Conservation (phyloP, 352 stramenopile species). For the Globisporangium ultimum region DNA sequence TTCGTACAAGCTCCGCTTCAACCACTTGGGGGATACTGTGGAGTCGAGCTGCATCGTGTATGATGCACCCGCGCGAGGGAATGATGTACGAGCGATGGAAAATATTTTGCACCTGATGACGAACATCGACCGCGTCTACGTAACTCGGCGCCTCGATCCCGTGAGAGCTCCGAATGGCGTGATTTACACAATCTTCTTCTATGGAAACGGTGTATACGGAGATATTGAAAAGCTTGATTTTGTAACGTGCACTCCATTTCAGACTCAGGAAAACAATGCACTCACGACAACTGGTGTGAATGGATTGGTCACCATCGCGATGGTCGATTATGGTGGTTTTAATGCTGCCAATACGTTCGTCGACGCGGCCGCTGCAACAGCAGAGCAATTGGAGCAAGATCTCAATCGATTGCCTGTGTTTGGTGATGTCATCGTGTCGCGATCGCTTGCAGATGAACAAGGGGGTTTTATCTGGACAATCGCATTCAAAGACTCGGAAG, state of each 20-base stretch:
- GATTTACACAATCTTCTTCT: slow-evolving; percentile 74
- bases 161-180: slow-evolving; percentile 45
- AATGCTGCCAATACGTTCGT: slow-evolving; percentile 49
- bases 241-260: slow-evolving; percentile 37
- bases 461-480: slow-evolving; percentile 77
- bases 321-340: slow-evolving; percentile 54
- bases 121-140: slow-evolving; percentile 79
- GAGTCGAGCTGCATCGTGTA: slow-evolving; percentile 58
- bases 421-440: slow-evolving; percentile 53
- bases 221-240: slow-evolving; percentile 21
- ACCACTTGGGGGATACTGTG: slow-evolving; percentile 28
- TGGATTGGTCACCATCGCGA: slow-evolving; percentile 25
- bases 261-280: slow-evolving; percentile 66
- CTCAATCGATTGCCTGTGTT: slow-evolving; percentile 58
- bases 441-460: slow-evolving; percentile 59
- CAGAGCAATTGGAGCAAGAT: slow-evolving; percentile 38
- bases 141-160: slow-evolving; percentile 41
- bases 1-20: slow-evolving; percentile 55
- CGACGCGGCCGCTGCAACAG: slow-evolving; percentile 30
- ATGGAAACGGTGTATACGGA: slow-evolving; percentile 62
- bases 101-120: slow-evolving; percentile 43
- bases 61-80: slow-evolving; percentile 39
- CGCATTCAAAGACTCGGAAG: slow-evolving; percentile 63
- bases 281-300: slow-evolving; percentile 37
- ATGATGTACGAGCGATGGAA: slow-evolving; percentile 45